A percentile compares a stretch with the other conserved stretches of the same genome.
phyloP scores from a whole-genome alignment of 805 yeast genomes.

The Zygoascus tannicola region DNA sequence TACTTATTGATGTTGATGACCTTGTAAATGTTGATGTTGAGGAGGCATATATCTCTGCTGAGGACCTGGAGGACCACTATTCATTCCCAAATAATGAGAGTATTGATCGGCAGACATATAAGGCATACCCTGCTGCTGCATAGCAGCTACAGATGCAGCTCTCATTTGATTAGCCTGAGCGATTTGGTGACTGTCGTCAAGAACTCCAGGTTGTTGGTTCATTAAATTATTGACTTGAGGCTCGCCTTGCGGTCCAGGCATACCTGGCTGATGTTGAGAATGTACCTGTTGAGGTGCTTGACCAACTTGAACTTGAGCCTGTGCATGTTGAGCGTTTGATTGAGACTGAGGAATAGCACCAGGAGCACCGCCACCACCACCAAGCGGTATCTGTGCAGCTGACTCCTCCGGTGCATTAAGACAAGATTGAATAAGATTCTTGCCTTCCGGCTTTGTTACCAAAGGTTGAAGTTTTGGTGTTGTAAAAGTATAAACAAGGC shows the following conservation, averaged over 20 bases:
- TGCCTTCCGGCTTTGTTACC: slow-evolving; percentile 95
- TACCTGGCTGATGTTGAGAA: slow-evolving; percentile 25
- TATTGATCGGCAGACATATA: slow-evolving; percentile 37
- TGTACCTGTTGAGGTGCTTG: slow-evolving; percentile 4
- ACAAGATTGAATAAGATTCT: slow-evolving; percentile 93
- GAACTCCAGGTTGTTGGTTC: slow-evolving; percentile 1
- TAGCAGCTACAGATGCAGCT: slow-evolving; percentile 4
- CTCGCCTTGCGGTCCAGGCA: slow-evolving; percentile 39
- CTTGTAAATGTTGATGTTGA: slow-evolving; percentile 18
- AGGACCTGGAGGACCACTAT: slow-evolving; percentile 18
- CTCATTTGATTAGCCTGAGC: slow-evolving; percentile 6
- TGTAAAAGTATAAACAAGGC: slow-evolving; percentile 94
- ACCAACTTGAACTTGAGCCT: slow-evolving; percentile 3
- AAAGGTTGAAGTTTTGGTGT: slow-evolving; percentile 98
- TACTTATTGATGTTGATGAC: slow-evolving; percentile 6
- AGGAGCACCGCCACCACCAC: slow-evolving; percentile 23
- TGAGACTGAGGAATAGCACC: slow-evolving; percentile 28
- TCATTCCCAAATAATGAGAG: slow-evolving; percentile 45
- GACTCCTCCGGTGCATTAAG: slow-evolving; percentile 88
- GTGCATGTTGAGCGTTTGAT: slow-evolving; percentile 29
- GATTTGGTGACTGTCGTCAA: slow-evolving; percentile 7
- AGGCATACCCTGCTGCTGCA: slow-evolving; percentile 8
- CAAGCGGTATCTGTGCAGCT: slow-evolving; percentile 24
- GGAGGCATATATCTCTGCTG: slow-evolving; percentile 23
- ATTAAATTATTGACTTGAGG: slow-evolving; percentile 14